These are phyloP conservation scores for Blastobotrys serpentis DNA, from an alignment of 1,139 yeast species.

Conservation along the genomic window DNA sequence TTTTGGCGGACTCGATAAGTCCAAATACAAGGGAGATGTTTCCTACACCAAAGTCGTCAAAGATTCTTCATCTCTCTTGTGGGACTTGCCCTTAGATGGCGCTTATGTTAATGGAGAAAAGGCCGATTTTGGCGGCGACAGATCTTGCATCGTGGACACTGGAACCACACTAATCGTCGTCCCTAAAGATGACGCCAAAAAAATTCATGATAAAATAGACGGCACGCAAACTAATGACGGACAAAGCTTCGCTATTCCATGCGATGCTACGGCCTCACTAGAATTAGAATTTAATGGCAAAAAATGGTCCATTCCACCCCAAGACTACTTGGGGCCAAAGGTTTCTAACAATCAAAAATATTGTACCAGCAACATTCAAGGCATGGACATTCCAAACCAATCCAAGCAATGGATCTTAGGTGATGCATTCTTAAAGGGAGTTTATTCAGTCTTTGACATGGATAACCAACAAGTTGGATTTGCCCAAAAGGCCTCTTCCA, in stretches of 20 bases:
- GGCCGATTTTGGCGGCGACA: constrained; percentile 39
- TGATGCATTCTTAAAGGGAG: constrained; percentile 56
- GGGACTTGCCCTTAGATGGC: constrained; percentile 51
- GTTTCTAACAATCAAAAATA: constrained; percentile 47
- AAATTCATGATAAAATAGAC: constrained; percentile 52
- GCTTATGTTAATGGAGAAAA: constrained; percentile 40
- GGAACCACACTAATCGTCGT: constrained; percentile 65
- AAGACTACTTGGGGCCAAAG: constrained; percentile 50
- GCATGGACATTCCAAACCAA: constrained; percentile 37
- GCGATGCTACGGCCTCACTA: constrained; percentile 48
- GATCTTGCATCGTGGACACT: constrained; percentile 59
- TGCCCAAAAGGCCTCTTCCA: constrained; percentile 38
- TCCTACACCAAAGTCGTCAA: constrained; percentile 43
- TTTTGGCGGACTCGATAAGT: constrained; percentile 45
- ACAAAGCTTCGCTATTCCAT: constrained; percentile 57
- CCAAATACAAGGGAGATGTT: constrained; percentile 47
- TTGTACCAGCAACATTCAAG: constrained; percentile 69
- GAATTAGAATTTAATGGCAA: constrained; percentile 45
- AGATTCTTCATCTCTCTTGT: constrained; percentile 46
- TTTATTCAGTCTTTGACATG: constrained; percentile 60
- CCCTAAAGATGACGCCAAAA: constrained; percentile 56
- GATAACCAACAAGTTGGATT: constrained; percentile 53
- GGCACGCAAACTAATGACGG: constrained; percentile 56
- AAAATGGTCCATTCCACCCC: constrained; percentile 48
- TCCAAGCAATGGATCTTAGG: constrained; percentile 52